A percentile compares a stretch with the other conserved stretches of the same genome.
phyloP scores from a whole-genome alignment of 164 flowering plant genomes.

The Stephania japonica region DNA sequence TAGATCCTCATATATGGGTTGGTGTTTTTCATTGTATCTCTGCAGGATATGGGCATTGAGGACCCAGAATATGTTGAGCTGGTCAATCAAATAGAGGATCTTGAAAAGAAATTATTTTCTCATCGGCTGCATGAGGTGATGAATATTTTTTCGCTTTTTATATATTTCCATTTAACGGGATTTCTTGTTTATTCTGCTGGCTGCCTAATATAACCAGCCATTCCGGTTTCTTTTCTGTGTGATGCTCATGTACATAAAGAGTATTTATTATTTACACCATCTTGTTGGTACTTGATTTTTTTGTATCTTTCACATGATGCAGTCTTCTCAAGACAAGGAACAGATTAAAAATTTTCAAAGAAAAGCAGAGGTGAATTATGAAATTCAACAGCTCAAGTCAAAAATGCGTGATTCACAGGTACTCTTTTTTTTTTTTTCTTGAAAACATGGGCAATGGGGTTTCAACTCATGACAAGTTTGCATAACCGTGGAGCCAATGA shows the following conservation, averaged over 20 bases:
- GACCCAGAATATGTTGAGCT: constrained; percentile 81
- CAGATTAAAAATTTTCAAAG: constrained; percentile 69
- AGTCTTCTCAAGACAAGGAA: constrained; percentile 66
- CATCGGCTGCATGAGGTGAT: constrained; percentile 89
- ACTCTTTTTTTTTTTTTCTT: constrained; percentile 5
- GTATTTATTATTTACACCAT: not conserved
- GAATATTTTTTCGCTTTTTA: not conserved
- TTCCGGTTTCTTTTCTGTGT: not conserved
- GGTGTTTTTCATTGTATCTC: not conserved
- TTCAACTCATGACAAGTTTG: too few relatives aligned
- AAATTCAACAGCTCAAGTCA: constrained; percentile 88
- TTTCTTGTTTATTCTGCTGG: not conserved
- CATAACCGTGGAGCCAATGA: too few relatives aligned
- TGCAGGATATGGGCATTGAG: constrained; percentile 90
- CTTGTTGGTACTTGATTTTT: not conserved
- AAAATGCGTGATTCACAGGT: constrained; percentile 99
- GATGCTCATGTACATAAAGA: not conserved
- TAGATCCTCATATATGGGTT: not conserved
- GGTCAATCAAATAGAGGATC: constrained; percentile 76
- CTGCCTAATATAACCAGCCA: not conserved
- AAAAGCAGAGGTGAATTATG: constrained; percentile 94
- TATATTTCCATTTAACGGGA: not conserved
- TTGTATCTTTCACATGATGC: constrained; percentile 12
- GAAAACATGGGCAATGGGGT: too few relatives aligned
- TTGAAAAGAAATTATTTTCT: constrained; percentile 62